Evolutionary conservation across 305 asterid genomes (phyloP).

Genomic region (Stenogyne calaminthoides): DNA sequence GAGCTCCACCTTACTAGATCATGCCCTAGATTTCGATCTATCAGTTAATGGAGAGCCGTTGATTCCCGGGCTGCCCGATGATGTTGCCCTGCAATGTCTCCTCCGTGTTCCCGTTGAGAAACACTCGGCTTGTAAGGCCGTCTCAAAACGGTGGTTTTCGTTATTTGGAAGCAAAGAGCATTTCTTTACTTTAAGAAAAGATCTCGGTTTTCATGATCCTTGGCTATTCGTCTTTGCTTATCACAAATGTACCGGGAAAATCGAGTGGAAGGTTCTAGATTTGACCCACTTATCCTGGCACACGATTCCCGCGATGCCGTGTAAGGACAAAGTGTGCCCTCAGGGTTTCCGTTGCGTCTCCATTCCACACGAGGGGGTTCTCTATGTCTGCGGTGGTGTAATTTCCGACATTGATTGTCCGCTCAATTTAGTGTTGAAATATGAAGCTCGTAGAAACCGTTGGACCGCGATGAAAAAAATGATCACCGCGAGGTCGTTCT

Average conservation of each 20-base stretch:
- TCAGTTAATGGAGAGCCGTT: conserved; percentile 60
- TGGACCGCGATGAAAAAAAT: conserved; percentile 91
- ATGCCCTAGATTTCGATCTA: conserved; percentile 51
- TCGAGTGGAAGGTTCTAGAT: conserved; percentile 87
- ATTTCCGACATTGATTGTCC: conserved; percentile 84
- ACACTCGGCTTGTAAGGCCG: conserved; percentile 55
- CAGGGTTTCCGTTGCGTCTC: conserved; percentile 90
- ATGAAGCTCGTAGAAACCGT: conserved; percentile 70
- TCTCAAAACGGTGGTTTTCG: conserved; percentile 79
- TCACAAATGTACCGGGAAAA: conserved; percentile 86
- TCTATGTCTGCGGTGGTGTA: conserved; percentile 86
- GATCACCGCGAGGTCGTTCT: conserved; percentile 84
- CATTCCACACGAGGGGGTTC: conserved; percentile 69
- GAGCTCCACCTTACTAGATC: conserved; percentile 54
- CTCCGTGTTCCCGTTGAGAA: conserved; percentile 74
- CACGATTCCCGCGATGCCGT: conserved; percentile 89
- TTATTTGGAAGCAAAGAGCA: conserved; percentile 76
- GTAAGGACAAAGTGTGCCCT: conserved; percentile 86
- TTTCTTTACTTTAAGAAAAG: conserved; percentile 72
- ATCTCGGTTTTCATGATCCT: conserved; percentile 80
- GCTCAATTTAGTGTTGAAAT: conserved; percentile 75
- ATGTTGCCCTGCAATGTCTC: conserved; percentile 81
- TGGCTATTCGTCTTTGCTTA: conserved; percentile 86
- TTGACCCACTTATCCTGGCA: conserved; percentile 75
- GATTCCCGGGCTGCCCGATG: conserved; percentile 93